These are phyloP conservation scores for Arthroderma sp. DNA, from an alignment of 2,329 filamentous ascomycete genomes.

Conservation along the genomic window DNA sequence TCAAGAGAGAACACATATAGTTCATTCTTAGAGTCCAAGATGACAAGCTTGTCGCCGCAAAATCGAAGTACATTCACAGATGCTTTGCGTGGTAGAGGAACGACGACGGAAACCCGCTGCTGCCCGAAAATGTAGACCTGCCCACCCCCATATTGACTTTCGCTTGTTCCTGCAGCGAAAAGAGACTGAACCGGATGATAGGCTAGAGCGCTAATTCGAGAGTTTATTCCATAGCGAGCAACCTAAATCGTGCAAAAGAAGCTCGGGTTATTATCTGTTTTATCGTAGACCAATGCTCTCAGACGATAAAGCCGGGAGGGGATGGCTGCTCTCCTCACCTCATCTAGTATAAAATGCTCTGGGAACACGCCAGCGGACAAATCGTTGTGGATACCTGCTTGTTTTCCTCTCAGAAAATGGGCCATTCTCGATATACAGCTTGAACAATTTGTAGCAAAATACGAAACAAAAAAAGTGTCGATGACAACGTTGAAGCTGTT, in stretches of 20 bases:
- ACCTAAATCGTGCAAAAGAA: constrained; percentile 29
- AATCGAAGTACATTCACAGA: constrained; percentile 73
- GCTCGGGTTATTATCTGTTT: background rate
- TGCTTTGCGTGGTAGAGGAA: constrained; percentile 56
- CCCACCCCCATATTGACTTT: constrained; percentile 72
- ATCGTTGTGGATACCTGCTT: constrained; percentile 84
- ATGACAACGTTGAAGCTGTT: background rate
- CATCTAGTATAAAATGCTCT: constrained; percentile 69
- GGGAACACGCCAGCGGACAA: constrained; percentile 68
- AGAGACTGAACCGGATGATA: constrained; percentile 93
- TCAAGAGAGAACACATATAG: constrained; percentile 71
- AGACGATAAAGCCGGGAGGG: constrained; percentile 10
- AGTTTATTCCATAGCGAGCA: constrained; percentile 69
- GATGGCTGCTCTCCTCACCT: constrained; percentile 39
- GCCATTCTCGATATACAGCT: constrained; percentile 46
- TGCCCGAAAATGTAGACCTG: constrained; percentile 84
- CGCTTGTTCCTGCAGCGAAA: constrained; percentile 78
- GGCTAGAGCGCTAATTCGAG: constrained; percentile 60
- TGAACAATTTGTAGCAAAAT: background rate
- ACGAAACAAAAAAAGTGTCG: background rate
- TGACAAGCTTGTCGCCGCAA: constrained; percentile 71
- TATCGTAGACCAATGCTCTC: background rate
- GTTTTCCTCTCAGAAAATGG: constrained; percentile 78
- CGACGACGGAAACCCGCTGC: constrained; percentile 61
- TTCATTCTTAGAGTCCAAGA: constrained; percentile 75